Conservation (phyloP, 257 asterid species). For the Ilex aquifolium region DNA sequence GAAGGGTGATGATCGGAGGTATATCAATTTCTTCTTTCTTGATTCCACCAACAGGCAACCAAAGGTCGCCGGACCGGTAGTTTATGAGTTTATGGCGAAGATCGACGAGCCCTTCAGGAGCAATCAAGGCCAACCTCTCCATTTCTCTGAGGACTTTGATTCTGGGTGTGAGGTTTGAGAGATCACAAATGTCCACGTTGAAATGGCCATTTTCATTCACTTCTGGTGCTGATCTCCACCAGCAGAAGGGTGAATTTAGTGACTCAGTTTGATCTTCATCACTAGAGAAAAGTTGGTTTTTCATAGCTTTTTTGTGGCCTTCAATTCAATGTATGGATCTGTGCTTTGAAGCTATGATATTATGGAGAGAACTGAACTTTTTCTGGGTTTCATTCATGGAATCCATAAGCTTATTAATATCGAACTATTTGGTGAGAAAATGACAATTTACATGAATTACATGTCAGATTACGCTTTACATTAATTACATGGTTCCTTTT, state of each 20-base stretch:
- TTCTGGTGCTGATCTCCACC: constrained; percentile 57
- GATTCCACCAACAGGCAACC: constrained; percentile 67
- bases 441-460: too few species aligned
- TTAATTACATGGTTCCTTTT: too few species aligned
- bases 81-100: constrained; percentile 45
- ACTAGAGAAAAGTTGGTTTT: constrained; percentile 23
- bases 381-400: too few species aligned
- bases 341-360: too few species aligned
- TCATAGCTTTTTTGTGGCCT: constrained; percentile 16
- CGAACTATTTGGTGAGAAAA: too few species aligned
- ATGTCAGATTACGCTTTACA: too few species aligned
- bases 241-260: constrained; percentile 25
- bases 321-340: too few species aligned
- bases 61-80: constrained; percentile 61
- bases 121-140: constrained; percentile 58
- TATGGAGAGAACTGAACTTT: too few species aligned
- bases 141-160: constrained; percentile 50
- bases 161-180: constrained; percentile 47
- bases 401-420: too few species aligned
- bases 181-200: constrained; percentile 35
- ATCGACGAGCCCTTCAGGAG: constrained; percentile 48
- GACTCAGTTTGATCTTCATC: constrained; percentile 45
- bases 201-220: constrained; percentile 52
- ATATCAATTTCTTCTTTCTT: constrained; percentile 53
- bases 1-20: constrained; percentile 37